Evolutionary conservation across 2,329 filamentous ascomycete genomes (phyloP).

Genomic region (Periconia macrospinosa): DNA sequence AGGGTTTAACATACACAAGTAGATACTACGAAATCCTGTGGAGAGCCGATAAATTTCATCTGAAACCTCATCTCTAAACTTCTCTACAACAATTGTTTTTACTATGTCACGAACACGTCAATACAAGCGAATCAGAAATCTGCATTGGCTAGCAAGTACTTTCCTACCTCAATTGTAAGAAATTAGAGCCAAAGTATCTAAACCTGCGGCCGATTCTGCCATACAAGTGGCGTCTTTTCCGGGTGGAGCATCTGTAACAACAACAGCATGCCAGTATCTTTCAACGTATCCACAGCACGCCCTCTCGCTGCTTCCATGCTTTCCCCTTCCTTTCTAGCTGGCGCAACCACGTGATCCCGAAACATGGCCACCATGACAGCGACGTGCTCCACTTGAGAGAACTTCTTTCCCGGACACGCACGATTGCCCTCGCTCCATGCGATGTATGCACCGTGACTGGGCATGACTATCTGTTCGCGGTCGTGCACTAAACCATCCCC

Average conservation of each 20-base stretch:
- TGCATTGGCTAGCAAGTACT: too few relatives aligned
- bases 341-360: constrained; percentile 7
- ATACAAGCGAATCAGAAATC: too few relatives aligned
- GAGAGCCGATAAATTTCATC: too few relatives aligned
- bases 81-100: too few relatives aligned
- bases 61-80: too few relatives aligned
- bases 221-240: constrained; percentile 10
- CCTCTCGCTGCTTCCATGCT: constrained; percentile 3
- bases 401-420: constrained; percentile 24
- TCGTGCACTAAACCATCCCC: constrained; percentile 7
- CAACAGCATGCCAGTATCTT: constrained; percentile 13
- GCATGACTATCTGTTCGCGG: constrained; percentile 5
- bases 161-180: too few relatives aligned
- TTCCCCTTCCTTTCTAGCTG: not conserved
- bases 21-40: too few relatives aligned
- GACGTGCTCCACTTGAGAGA: constrained; percentile 23
- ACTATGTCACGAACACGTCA: too few relatives aligned
- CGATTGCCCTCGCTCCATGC: constrained; percentile 18
- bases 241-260: constrained; percentile 19
- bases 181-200: too few relatives aligned
- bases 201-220: too few relatives aligned
- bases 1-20: too few relatives aligned
- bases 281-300: constrained; percentile 1
- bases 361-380: constrained; percentile 19
- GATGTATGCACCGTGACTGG: constrained; percentile 6